Conservation (phyloP, 2,329 filamentous ascomycete species). For the Metarhizium sp. region DNA sequence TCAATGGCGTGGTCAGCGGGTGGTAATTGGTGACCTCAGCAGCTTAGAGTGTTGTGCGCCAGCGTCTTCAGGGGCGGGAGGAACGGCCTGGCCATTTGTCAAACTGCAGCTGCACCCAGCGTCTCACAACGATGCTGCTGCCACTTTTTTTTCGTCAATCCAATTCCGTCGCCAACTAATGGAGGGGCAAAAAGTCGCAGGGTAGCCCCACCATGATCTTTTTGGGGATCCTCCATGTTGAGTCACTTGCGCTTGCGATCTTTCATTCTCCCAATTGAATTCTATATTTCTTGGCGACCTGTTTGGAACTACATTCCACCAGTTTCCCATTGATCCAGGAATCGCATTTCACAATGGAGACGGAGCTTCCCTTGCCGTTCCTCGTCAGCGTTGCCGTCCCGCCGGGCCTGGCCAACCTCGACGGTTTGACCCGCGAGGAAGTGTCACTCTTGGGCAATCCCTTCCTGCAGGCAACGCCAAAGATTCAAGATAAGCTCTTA, state of each 20-base stretch:
- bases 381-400: conserved; percentile 47
- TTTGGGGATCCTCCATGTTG: conserved; percentile 3
- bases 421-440: conserved; percentile 47
- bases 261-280: neutral
- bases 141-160: neutral
- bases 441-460: conserved; percentile 49
- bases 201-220: conserved; percentile 9
- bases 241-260: conserved; percentile 5
- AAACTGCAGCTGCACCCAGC: too few relatives aligned
- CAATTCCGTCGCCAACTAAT: neutral
- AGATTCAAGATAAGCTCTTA: conserved; percentile 35
- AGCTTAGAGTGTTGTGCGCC: too few relatives aligned
- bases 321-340: neutral
- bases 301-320: neutral
- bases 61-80: too few relatives aligned
- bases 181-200: conserved; percentile 6
- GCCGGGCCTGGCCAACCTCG: conserved; percentile 35
- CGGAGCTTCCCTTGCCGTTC: conserved; percentile 54
- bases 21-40: neutral
- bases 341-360: conserved; percentile 42
- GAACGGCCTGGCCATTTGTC: too few relatives aligned
- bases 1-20: neutral
- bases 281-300: neutral
- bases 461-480: conserved; percentile 45
- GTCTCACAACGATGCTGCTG: neutral